These are phyloP conservation scores for Penicillium janthinellum DNA, from an alignment of 2,329 filamentous ascomycete genomes.

Conservation along the genomic window DNA sequence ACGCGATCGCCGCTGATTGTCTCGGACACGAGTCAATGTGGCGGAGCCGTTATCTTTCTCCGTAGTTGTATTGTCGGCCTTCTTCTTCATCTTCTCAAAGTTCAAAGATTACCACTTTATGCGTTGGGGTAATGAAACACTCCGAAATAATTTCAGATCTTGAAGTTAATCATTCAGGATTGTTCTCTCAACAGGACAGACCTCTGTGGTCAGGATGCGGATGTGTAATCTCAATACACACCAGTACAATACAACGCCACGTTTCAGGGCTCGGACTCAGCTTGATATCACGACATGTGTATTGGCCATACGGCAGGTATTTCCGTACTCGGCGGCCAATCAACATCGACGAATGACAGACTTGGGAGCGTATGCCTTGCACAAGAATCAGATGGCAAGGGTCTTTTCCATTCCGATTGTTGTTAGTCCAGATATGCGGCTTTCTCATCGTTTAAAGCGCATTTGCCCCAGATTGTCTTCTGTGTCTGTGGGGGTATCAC, in stretches of 20 bases:
- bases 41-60: not conserved
- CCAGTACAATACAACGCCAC: not conserved
- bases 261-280: not conserved
- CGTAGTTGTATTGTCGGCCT: not conserved
- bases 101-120: not conserved
- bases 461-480: not conserved
- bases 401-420: not conserved
- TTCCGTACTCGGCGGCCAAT: not conserved
- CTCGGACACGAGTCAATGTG: not conserved
- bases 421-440: not conserved
- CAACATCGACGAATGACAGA: not conserved
- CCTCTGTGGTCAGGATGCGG: not conserved
- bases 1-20: slow-evolving; percentile 1
- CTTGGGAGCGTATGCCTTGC: not conserved
- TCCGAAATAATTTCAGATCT: not conserved
- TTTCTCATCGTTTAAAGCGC: slow-evolving; percentile 1
- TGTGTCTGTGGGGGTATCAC: not conserved
- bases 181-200: not conserved
- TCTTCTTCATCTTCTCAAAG: not conserved
- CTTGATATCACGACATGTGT: not conserved
- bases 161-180: not conserved
- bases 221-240: not conserved
- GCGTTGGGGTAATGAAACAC: not conserved
- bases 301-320: not conserved
- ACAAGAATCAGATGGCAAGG: not conserved